phyloP scores from a whole-genome alignment of 2,329 filamentous ascomycete genomes.

The Capronia americana region DNA sequence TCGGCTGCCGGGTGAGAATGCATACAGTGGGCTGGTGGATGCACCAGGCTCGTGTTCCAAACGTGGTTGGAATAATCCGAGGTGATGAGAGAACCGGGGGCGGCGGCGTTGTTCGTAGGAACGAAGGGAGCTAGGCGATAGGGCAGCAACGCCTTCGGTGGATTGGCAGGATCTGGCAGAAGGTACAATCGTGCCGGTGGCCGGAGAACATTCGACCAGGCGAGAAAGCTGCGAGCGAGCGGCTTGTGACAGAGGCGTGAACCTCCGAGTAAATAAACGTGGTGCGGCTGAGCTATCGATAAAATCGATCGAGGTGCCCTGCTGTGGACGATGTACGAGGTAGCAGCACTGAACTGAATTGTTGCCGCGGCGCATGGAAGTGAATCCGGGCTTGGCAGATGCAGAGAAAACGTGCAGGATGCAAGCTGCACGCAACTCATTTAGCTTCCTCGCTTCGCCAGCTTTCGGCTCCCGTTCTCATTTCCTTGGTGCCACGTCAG shows the following conservation, averaged over 20 bases:
- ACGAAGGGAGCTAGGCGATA: neutral
- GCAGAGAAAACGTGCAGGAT: slow-evolving; percentile 6
- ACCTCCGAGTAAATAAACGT: neutral
- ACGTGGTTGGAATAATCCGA: neutral
- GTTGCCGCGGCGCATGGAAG: neutral
- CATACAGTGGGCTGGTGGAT: neutral
- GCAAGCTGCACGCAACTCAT: slow-evolving; percentile 9
- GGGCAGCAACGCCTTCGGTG: neutral
- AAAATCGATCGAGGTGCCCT: neutral
- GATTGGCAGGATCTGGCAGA: neutral
- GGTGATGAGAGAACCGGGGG: neutral
- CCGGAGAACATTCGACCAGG: neutral
- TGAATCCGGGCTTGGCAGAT: neutral
- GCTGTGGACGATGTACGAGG: neutral
- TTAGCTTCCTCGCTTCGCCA: slow-evolving; percentile 17
- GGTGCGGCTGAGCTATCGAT: neutral
- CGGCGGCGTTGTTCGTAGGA: neutral
- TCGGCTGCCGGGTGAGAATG: neutral
- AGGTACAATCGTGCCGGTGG: neutral
- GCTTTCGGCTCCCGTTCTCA: slow-evolving; percentile 7
- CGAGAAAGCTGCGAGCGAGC: neutral
- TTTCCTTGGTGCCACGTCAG: slow-evolving; percentile 31
- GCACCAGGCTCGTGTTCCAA: neutral
- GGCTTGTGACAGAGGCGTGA: neutral
- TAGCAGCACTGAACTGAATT: neutral